These are phyloP conservation scores for Macroventuria anomochaeta DNA, from an alignment of 2,329 filamentous ascomycete species.

Conservation along the genomic window DNA sequence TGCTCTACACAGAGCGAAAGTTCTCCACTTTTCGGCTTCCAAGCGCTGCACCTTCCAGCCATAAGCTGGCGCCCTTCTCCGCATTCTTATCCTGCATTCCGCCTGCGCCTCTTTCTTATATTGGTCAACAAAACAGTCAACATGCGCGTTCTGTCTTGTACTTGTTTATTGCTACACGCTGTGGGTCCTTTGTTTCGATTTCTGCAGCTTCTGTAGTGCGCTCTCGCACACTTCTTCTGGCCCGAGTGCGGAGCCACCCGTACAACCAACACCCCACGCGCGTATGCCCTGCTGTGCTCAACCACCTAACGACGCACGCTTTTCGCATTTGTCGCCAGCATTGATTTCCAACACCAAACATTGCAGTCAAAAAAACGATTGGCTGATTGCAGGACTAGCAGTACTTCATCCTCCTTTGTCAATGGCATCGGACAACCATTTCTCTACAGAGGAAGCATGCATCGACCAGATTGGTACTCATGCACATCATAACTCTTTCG, in stretches of 20 bases:
- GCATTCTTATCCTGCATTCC: conserved; percentile 48
- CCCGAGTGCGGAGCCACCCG: conserved; percentile 46
- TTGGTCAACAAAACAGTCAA: conserved; percentile 37
- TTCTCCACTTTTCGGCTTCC: conserved; percentile 29
- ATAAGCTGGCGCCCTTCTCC: conserved; percentile 47
- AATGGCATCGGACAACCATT: conserved; percentile 52
- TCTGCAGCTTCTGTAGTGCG: conserved; percentile 44
- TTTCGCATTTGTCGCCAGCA: conserved; percentile 48
- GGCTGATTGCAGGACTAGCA: conserved; percentile 52
- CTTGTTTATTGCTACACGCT: conserved; percentile 40
- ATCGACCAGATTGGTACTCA: conserved; percentile 54
- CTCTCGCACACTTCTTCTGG: conserved; percentile 41
- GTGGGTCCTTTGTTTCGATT: conserved; percentile 34
- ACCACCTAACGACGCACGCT: conserved; percentile 44
- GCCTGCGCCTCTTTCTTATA: conserved; percentile 36
- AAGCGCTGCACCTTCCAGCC: conserved; percentile 37
- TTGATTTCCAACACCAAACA: conserved; percentile 40
- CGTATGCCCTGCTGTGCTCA: conserved; percentile 28
- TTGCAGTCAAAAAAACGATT: conserved; percentile 38
- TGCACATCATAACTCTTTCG: conserved; percentile 55
- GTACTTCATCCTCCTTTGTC: conserved; percentile 53
- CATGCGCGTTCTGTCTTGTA: conserved; percentile 28
- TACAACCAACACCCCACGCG: conserved; percentile 44
- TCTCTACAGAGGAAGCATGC: conserved; percentile 55
- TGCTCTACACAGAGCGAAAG: conserved; percentile 35